Evolutionary conservation across 768 basidiomycete species (phyloP).

Genomic region (Mycena vitilis): DNA sequence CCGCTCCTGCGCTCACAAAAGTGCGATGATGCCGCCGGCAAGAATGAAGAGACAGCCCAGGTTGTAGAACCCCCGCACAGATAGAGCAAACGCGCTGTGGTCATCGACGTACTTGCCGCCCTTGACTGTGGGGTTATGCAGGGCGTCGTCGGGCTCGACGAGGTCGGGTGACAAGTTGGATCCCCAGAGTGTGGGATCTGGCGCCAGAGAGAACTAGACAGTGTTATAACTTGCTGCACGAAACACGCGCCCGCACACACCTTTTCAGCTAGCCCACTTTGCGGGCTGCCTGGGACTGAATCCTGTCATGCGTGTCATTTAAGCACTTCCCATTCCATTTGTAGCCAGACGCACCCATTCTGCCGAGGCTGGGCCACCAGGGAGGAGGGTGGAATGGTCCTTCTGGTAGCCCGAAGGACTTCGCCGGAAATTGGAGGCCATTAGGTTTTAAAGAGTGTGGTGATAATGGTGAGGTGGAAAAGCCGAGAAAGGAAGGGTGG

Average conservation of each 20-base stretch:
- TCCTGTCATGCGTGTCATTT: background rate
- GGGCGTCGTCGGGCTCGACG: slow-evolving; percentile 72
- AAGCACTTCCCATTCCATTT: too few species aligned
- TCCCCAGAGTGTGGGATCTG: slow-evolving; percentile 80
- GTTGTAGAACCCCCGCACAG: slow-evolving; percentile 74
- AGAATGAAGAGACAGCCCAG: slow-evolving; percentile 76
- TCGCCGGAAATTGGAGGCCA: slow-evolving; percentile 12
- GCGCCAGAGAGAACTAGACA: slow-evolving; percentile 75
- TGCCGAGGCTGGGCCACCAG: background rate
- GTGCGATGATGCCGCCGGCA: slow-evolving; percentile 60
- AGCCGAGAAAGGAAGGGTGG: background rate
- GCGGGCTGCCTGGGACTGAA: background rate
- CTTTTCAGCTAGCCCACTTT: slow-evolving; percentile 31
- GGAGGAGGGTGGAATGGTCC: background rate
- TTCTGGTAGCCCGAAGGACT: background rate
- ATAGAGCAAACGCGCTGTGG: slow-evolving; percentile 65
- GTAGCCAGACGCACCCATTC: slow-evolving; percentile 9
- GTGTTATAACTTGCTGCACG: background rate
- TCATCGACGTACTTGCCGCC: slow-evolving; percentile 66
- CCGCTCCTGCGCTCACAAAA: slow-evolving; percentile 63
- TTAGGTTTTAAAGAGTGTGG: slow-evolving; percentile 19
- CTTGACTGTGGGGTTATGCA: slow-evolving; percentile 77
- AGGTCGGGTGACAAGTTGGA: slow-evolving; percentile 68
- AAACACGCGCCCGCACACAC: slow-evolving; percentile 1
- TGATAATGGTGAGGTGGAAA: slow-evolving; percentile 11